A percentile compares a stretch with the other conserved stretches of the same genome.
Evolutionary conservation across 108 stramenopile genomes (phyloP).

Genomic region (Skeletonema costatum): DNA sequence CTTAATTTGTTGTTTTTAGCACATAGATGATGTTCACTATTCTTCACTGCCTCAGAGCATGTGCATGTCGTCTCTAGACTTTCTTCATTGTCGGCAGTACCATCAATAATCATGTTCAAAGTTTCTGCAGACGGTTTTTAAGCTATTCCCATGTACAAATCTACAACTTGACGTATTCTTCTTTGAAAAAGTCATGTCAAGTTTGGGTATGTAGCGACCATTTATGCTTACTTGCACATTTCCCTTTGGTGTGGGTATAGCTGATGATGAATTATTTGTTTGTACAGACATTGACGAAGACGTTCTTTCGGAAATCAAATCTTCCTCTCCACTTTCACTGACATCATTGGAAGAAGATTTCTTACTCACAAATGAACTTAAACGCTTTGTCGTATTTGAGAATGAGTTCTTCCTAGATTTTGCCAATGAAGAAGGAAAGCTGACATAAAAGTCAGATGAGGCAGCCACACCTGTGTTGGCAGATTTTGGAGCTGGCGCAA

Average conservation of each 20-base stretch:
- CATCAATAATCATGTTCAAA: conserved; percentile 14
- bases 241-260: background rate
- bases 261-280: background rate
- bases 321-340: background rate
- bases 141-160: conserved; percentile 39
- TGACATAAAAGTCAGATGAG: conserved; percentile 51
- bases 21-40: conserved; percentile 11
- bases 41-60: background rate
- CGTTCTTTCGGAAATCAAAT: background rate
- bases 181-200: conserved; percentile 40
- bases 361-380: background rate
- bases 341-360: background rate
- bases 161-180: conserved; percentile 12
- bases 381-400: background rate
- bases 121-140: conserved; percentile 25
- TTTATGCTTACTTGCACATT: conserved; percentile 33
- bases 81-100: background rate
- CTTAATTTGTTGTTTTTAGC: background rate
- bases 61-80: background rate
- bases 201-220: conserved; percentile 22
- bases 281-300: background rate
- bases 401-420: background rate
- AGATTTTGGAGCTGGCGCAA: conserved; percentile 23
- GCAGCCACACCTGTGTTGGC: conserved; percentile 18
- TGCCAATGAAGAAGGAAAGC: conserved; percentile 32